Base-by-base conservation (phyloP, 2,329 filamentous ascomycete genomes). In the Zymoseptoria brevis region DNA sequence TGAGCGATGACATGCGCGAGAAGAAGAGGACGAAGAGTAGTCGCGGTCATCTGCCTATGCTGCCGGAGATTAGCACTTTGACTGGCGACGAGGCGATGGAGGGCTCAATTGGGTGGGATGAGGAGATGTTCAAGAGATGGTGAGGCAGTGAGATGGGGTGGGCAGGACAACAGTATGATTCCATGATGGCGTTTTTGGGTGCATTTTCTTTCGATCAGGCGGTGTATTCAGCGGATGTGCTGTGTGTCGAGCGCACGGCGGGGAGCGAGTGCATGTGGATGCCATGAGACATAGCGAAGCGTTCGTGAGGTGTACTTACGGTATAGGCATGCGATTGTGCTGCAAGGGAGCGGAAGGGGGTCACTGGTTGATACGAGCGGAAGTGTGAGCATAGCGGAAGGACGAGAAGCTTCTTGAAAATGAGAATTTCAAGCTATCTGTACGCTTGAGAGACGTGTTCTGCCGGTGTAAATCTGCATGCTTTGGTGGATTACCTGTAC, bases 91-190 rank as follows among this genome's bases (percentile, higher is more conserved):
- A 57, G 19, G 52, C 67, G 19, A 62, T 61, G 24, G 64, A 64
- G n/a, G 69, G 69, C 19, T 66, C 64, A 45, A 60, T 72, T 19
- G 69, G 69, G 26, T 72, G 69, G 69, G 68, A 71, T 54, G 69
- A 70, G 54, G 45, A 60, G 24, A 30, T 66, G 55, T 72, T 72
- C 56, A 67, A 64, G 61, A 62, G 59, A 41, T 66, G 50, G 35
- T 45, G 35, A 45, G 13, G 35, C 16, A 45, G 16, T 45, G 35
- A 45, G 35, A 45, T 45, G 35, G 16, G 35, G 35, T 45, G 35
- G 35, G 35, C 16, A 16, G 35, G 16, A 45, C 35, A 45, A 16
- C 35, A 45, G 35, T n/a, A 45, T n/a, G 35, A 45, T n/a, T 45
- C 7, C 35, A 45, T 16, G 35, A 45, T 16, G 35, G 35, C 35